phyloP scores from a whole-genome alignment of 495 filamentous ascomycete genomes.

The Hypoxylon lienhwacheense region DNA sequence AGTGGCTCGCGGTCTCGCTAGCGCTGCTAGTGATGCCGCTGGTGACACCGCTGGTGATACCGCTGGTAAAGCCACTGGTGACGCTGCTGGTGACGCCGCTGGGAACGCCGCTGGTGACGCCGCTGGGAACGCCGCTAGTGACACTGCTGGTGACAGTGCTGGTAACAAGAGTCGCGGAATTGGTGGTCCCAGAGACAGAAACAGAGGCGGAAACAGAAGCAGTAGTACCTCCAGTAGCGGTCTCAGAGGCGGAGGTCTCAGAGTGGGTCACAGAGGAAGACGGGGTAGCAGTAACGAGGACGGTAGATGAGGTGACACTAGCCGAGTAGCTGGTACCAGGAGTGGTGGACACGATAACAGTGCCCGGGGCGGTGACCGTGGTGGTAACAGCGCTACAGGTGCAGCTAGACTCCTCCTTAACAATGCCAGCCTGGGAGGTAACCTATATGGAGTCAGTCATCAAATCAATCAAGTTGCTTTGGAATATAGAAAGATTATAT shows the following conservation, averaged over 20 bases:
- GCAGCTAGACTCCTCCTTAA: constrained; percentile 29
- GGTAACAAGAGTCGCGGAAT: constrained; percentile 1
- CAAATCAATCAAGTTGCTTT: not conserved
- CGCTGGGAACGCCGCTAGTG: constrained; percentile 8
- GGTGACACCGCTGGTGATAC: constrained; percentile 12
- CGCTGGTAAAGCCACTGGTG: no score
- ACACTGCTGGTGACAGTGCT: constrained; percentile 5
- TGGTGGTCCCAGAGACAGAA: constrained; percentile 2
- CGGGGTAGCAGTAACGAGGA: constrained; percentile 20
- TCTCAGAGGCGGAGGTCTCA: no score
- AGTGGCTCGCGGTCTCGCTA: constrained; percentile 16
- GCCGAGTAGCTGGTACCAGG: constrained; percentile 4
- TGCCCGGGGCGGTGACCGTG: constrained; percentile 24
- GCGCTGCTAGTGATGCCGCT: constrained; percentile 8
- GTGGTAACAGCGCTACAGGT: constrained; percentile 24
- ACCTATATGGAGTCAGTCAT: constrained; percentile 22
- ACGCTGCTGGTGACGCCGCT: constrained; percentile 7
- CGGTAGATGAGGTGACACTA: constrained; percentile 10
- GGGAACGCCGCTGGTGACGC: constrained; percentile 13
- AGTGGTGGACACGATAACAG: constrained; percentile 19
- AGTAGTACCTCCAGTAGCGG: no score
- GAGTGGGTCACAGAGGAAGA: constrained; percentile 11
- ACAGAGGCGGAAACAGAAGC: constrained; percentile 7
- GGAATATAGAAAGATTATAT: no score
- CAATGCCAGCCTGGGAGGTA: constrained; percentile 8